Percentiles rank a stretch among this genome's conserved stretches.
Evolutionary conservation across 257 asterid species (phyloP).

Genomic region (Pogostemon cablin): DNA sequence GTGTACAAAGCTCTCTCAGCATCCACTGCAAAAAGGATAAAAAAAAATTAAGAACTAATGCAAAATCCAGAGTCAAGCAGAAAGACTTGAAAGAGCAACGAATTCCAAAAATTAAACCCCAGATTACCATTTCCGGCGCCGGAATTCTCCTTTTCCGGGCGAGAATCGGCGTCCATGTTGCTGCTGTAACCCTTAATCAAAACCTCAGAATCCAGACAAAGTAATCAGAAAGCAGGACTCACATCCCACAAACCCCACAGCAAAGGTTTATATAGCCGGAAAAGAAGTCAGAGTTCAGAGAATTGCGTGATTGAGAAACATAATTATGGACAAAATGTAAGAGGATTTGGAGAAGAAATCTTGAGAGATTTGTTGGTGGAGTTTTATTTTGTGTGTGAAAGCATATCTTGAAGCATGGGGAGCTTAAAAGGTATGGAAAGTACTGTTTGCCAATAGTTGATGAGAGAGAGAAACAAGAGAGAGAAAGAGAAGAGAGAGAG

Average conservation of each 20-base stretch:
- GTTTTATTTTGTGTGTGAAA: constrained; percentile 23
- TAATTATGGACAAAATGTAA: constrained; percentile 12
- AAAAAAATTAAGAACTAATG: background rate
- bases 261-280: constrained; percentile 3
- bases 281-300: constrained; percentile 28
- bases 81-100: background rate
- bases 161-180: constrained; percentile 36
- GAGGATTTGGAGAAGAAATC: constrained; percentile 19
- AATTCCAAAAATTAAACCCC: background rate
- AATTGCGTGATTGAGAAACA: constrained; percentile 1
- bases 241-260: constrained; percentile 46
- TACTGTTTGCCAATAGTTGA: constrained; percentile 31
- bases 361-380: constrained; percentile 30
- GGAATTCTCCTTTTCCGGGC: constrained; percentile 40
- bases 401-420: constrained; percentile 47
- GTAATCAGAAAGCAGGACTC: constrained; percentile 54
- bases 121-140: constrained; percentile 55
- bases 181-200: constrained; percentile 60
- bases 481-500: background rate
- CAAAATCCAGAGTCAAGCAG: constrained; percentile 1
- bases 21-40: constrained; percentile 48
- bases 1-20: constrained; percentile 80
- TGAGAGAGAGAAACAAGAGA: constrained; percentile 30
- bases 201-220: constrained; percentile 41
- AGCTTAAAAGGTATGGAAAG: constrained; percentile 45